A percentile compares a stretch with the other conserved stretches of the same genome.
Conservation (phyloP, 352 stramenopile genomes). For the Globisporangium carolinianum region DNA sequence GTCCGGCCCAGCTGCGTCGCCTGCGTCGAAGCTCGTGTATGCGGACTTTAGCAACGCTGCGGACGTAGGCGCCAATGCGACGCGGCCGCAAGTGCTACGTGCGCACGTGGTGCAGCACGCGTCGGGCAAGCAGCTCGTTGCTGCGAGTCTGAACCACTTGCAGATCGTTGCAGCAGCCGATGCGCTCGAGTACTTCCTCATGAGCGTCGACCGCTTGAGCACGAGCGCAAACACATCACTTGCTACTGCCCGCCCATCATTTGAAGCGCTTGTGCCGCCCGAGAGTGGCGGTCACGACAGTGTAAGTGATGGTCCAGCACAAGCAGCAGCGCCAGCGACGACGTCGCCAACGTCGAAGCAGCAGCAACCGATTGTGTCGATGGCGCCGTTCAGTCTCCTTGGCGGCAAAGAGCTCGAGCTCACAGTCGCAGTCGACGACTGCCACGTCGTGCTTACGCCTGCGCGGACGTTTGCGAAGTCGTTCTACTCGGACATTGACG, state of each 20-base stretch:
- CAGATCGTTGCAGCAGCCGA: conserved; percentile 32
- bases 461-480: conserved; percentile 41
- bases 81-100: conserved; percentile 36
- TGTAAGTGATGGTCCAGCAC: conserved; percentile 3
- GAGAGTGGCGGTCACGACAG: conserved; percentile 12
- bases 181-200: conserved; percentile 54
- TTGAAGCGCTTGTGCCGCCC: conserved; percentile 9
- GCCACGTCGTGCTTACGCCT: conserved; percentile 41
- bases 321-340: conserved; percentile 5
- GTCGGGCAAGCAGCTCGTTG: conserved; percentile 35
- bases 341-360: conserved; percentile 6
- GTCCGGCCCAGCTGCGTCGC: conserved; percentile 21
- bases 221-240: conserved; percentile 46
- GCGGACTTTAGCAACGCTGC: conserved; percentile 37
- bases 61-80: conserved; percentile 16
- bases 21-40: conserved; percentile 45
- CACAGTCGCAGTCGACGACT: conserved; percentile 46
- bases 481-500: conserved; percentile 49
- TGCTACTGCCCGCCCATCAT: conserved; percentile 30
- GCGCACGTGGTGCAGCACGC: conserved; percentile 36
- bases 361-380: conserved; percentile 25
- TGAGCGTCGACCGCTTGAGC: conserved; percentile 53
- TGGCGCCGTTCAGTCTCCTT: conserved; percentile 59
- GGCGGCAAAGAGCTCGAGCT: conserved; percentile 46
- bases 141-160: conserved; percentile 37